phyloP scores from a whole-genome alignment of 2,329 filamentous ascomycete species.

The Penicillium sp. region DNA sequence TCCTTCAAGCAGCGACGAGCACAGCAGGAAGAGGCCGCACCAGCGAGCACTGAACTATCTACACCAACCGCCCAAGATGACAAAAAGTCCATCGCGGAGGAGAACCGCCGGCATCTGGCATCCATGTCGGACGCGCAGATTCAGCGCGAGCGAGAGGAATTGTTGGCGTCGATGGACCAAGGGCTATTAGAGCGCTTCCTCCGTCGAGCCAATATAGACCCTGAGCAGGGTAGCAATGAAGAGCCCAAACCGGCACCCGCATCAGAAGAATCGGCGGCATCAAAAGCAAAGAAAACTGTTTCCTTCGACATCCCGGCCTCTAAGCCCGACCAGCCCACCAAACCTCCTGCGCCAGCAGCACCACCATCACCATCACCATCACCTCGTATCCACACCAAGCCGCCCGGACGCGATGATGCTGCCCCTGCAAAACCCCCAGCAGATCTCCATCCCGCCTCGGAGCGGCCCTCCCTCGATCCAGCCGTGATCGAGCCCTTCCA shows the following conservation, averaged over 20 bases:
- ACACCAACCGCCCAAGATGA: constrained; percentile 47
- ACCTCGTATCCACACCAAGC: constrained; percentile 3
- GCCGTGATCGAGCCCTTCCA: constrained; percentile 32
- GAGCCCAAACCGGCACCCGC: constrained; percentile 4
- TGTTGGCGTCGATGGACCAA: constrained; percentile 73
- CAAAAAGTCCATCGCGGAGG: constrained; percentile 68
- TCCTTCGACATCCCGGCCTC: constrained; percentile 21
- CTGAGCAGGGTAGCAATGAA: constrained; percentile 37
- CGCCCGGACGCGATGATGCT: constrained; percentile 30
- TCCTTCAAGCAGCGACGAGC: constrained; percentile 70
- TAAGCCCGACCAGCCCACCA: constrained; percentile 2
- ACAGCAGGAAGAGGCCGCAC: constrained; percentile 18
- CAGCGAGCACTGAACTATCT: neutral
- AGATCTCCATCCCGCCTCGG: constrained; percentile 41
- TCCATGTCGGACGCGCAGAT: constrained; percentile 81
- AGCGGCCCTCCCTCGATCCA: constrained; percentile 31
- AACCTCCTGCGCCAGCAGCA: constrained; percentile 8
- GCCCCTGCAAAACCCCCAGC: constrained; percentile 33
- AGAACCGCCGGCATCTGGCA: constrained; percentile 70
- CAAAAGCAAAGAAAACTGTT: constrained; percentile 31
- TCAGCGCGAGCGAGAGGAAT: constrained; percentile 69
- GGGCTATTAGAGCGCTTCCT: constrained; percentile 72
- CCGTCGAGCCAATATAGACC: constrained; percentile 69
- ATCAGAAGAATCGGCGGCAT: neutral
- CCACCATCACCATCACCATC: constrained; percentile 3